Conservation (phyloP, 495 filamentous ascomycete genomes). For the Aspergillus wentii region DNA sequence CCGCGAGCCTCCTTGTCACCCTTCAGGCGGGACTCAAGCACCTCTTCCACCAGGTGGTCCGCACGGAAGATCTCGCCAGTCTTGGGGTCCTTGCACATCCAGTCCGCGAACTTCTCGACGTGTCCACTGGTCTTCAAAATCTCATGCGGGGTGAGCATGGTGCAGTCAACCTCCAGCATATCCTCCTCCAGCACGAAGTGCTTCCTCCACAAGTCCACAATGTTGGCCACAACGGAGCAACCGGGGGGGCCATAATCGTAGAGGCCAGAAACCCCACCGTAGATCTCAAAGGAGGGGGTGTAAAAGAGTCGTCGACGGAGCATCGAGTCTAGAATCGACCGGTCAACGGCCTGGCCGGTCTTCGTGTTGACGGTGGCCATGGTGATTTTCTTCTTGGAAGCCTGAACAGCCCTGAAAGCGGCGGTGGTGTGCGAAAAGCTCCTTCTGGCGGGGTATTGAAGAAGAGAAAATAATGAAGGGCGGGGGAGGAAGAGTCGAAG, state of each 20-base stretch:
- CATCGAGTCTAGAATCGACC: constrained; percentile 71
- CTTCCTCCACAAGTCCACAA: constrained; percentile 89
- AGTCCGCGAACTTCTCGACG: constrained; percentile 96
- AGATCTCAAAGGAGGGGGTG: constrained; percentile 92
- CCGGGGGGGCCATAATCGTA: constrained; percentile 85
- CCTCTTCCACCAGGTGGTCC: constrained; percentile 92
- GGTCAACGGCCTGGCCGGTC: constrained; percentile 85
- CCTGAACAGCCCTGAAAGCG: constrained; percentile 11
- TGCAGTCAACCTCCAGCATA: constrained; percentile 87
- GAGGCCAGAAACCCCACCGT: constrained; percentile 79
- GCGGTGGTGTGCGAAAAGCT: constrained; percentile 16
- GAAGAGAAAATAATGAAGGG: constrained; percentile 17
- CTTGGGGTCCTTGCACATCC: constrained; percentile 99
- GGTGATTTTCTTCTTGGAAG: constrained; percentile 23
- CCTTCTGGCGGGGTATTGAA: constrained; percentile 11
- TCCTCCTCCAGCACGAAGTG: constrained; percentile 87
- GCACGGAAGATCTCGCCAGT: constrained; percentile 94
- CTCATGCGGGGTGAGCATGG: constrained; percentile 78
- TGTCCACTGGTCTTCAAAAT: constrained; percentile 95
- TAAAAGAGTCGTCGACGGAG: constrained; percentile 87
- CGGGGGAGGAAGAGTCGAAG: constrained; percentile 35
- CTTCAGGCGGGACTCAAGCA: constrained; percentile 78
- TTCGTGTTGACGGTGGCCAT: constrained; percentile 71
- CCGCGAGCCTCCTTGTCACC: constrained; percentile 75
- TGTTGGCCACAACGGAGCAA: constrained; percentile 74